Conservation (phyloP, 2,329 filamentous ascomycete genomes). For the Fusarium temperatum region DNA sequence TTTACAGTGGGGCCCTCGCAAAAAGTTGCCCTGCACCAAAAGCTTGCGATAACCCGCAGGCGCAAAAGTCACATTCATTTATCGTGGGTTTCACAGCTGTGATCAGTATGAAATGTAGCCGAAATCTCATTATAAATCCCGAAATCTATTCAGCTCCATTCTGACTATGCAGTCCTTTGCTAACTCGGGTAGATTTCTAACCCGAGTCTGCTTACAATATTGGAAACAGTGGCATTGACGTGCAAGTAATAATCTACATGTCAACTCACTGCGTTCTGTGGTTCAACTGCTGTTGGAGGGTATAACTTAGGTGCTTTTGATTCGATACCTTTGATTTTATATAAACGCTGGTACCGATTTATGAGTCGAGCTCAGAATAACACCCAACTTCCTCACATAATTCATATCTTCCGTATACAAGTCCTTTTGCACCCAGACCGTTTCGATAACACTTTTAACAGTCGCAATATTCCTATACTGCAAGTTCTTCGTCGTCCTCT, state of each 20-base stretch:
- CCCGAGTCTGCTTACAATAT: no score
- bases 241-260: no score
- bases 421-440: conserved; percentile 49
- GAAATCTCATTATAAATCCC: not conserved
- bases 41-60: not conserved
- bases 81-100: fast-evolving
- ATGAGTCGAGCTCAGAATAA: conserved; percentile 23
- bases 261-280: no score
- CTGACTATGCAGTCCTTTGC: not conserved
- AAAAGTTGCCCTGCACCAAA: not conserved
- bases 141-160: no score
- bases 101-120: not conserved
- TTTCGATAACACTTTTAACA: conserved; percentile 38
- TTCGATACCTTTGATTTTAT: not conserved
- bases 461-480: conserved; percentile 34
- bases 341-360: conserved; percentile 13
- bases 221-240: no score
- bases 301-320: fast-evolving
- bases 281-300: fast-evolving
- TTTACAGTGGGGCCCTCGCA: conserved; percentile 1
- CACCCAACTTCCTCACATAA: conserved; percentile 12
- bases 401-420: conserved; percentile 21
- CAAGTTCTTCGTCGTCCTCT: conserved; percentile 30
- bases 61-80: no score
- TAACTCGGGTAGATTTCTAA: not conserved